These are phyloP conservation scores for Blastocrithidia nonstop DNA, from an alignment of 208 protist genomes.

Conservation along the genomic window DNA sequence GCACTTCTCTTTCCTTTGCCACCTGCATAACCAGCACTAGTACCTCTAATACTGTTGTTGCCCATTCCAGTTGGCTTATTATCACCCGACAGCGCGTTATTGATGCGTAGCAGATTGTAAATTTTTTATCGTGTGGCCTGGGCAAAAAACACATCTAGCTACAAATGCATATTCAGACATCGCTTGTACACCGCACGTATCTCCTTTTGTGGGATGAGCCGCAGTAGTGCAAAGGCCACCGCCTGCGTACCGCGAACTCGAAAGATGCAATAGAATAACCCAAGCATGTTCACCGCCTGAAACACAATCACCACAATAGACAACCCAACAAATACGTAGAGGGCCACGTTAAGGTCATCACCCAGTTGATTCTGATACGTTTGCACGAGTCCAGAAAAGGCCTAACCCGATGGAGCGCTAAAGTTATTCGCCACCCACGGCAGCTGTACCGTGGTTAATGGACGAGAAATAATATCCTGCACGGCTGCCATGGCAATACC, in stretches of 20 bases:
- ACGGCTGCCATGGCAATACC: not conserved
- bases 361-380: not conserved
- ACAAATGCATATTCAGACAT: slow-evolving; percentile 1
- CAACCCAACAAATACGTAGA: not conserved
- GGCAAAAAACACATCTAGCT: slow-evolving; percentile 5
- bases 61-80: no score
- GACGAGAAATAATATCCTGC: not conserved
- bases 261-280: slow-evolving; percentile 3
- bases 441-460: not conserved
- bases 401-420: not conserved
- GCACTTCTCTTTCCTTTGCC: not conserved
- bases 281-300: not conserved
- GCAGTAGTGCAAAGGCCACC: slow-evolving; percentile 2
- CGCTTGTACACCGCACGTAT: slow-evolving; percentile 1
- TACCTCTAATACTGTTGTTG: not conserved
- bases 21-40: not conserved
- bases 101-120: not conserved
- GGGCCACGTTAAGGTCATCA: not conserved
- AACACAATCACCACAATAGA: not conserved
- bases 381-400: not conserved
- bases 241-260: not conserved
- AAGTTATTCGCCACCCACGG: not conserved
- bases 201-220: slow-evolving; percentile 2
- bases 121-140: not conserved
- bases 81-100: no score